Evolutionary conservation across 1,284 basidiomycete species (phyloP), one percentile per base, ranked within the genome.

Genomic region (Hortiboletus rubellus): DNA sequence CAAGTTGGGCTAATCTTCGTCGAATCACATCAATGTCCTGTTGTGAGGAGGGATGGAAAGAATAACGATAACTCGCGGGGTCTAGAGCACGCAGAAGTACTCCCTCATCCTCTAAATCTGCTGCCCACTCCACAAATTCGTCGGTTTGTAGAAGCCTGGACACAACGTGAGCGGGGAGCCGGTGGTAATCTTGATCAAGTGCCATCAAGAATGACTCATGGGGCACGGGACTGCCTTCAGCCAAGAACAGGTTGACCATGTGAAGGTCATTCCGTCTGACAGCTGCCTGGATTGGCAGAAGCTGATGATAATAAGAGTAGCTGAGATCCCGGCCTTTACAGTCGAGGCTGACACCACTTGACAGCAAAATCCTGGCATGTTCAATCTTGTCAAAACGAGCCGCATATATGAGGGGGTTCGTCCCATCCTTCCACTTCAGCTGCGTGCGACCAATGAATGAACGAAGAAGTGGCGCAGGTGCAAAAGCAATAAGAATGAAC

Each of bases 351-450:
- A 10, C 41, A 3, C 61, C 57, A 0, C 14, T 50, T 3, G 54
- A 57, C 7, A 63, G n/a, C 2, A 65, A 17, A 0, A 41, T 50
- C 24, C 7, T 52, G 0, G 57, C 51, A 34, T 65, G 62, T 17
- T 50, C 53, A 0, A 50, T 10, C 22, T 10, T 46, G 14, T 0
- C 0, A 12, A 33, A 41, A 3, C 1, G 0, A 0, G 54, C 51
- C 0, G 63, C 60, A 46, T 63, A 63, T n/a, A 47, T 42, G 8
- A 63, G 61, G 0, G 60, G 62, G n/a, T 63, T 65, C 0, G 44
- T 65, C 5, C 57, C 54, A 4, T 52, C 45, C 46, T 52, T 60
- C 2, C 4, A 18, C n/a, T 27, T 6, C 12, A 57, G 2, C 2
- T 18, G 18, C 1, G 9, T 2, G 2, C 5, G 11, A 2, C 30